A percentile compares a stretch with the other conserved stretches of the same genome.
Evolutionary conservation across 257 asterid genomes (phyloP).

Genomic region (Leptodermis oblonga): DNA sequence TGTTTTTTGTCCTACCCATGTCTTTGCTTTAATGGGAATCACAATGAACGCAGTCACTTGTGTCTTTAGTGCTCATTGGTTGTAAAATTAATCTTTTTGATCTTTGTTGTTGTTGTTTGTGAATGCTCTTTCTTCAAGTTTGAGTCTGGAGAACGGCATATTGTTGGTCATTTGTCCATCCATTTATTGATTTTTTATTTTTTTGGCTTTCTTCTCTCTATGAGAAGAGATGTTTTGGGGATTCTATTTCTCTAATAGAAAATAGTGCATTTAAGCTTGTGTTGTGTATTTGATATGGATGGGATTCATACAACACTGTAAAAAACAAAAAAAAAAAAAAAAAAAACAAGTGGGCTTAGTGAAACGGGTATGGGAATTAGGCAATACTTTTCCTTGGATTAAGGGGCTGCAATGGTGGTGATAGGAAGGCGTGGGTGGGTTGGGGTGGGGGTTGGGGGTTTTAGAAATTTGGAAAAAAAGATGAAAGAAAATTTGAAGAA

Average conservation of each 20-base stretch:
- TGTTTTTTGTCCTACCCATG: not conserved
- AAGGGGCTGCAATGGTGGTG: no score
- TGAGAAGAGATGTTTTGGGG: not conserved
- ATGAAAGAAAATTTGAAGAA: no score
- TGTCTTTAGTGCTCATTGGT: conserved; percentile 7
- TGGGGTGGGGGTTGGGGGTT: no score
- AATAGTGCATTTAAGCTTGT: conserved; percentile 1
- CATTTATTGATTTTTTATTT: conserved; percentile 2
- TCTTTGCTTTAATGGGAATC: conserved; percentile 8
- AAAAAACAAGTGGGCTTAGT: not conserved
- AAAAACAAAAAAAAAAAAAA: no score
- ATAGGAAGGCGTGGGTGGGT: no score
- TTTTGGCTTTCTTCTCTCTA: no score
- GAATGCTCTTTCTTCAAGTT: conserved; percentile 11
- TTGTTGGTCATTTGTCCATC: not conserved
- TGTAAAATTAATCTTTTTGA: not conserved
- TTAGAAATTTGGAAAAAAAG: no score
- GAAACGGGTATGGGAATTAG: not conserved
- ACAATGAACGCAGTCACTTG: not conserved
- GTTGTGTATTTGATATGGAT: not conserved
- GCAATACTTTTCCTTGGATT: no score
- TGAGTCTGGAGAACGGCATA: conserved; percentile 14
- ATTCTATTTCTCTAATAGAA: not conserved
- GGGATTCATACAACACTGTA: conserved; percentile 1
- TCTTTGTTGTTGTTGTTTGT: not conserved